A percentile compares a stretch with the other conserved stretches of the same genome.
Conservation (phyloP, 495 filamentous ascomycete genomes). For the Aspergillus sparsus region DNA sequence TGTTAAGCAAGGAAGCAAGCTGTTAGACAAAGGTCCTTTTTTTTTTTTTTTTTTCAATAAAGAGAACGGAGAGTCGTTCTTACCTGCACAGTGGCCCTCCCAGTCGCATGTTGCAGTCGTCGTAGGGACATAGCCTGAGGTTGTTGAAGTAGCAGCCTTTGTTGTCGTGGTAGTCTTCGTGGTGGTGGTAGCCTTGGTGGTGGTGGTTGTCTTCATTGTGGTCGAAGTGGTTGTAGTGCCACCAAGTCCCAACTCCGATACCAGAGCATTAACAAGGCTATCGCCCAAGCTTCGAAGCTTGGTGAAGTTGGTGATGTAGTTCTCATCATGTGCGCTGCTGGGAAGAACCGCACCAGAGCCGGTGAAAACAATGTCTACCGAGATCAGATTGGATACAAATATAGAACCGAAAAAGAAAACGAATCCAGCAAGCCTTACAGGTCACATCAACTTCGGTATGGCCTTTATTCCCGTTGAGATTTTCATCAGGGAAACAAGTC, state of each 20-base stretch:
- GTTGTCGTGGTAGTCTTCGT: conserved; percentile 1
- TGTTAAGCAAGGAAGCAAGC: background rate
- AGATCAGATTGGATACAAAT: background rate
- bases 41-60: too few species aligned
- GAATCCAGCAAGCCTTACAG: too few species aligned
- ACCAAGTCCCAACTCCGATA: conserved; percentile 18
- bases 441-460: conserved; percentile 32
- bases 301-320: conserved; percentile 37
- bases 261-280: conserved; percentile 39
- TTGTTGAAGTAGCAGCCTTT: background rate
- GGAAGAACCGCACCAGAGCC: conserved; percentile 31
- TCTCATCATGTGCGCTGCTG: conserved; percentile 28
- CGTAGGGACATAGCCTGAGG: background rate
- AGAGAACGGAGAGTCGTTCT: background rate
- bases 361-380: conserved; percentile 32
- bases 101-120: background rate
- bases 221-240: conserved; percentile 14
- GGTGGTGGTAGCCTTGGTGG: background rate
- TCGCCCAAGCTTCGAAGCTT: conserved; percentile 33
- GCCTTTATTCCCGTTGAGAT: conserved; percentile 32
- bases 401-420: too few species aligned
- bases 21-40: background rate
- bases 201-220: background rate
- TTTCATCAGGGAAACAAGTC: conserved; percentile 37
- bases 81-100: background rate